Evolutionary conservation across 192 early-diverging fungal species (phyloP).

Genomic region (Physocladia obscura): DNA sequence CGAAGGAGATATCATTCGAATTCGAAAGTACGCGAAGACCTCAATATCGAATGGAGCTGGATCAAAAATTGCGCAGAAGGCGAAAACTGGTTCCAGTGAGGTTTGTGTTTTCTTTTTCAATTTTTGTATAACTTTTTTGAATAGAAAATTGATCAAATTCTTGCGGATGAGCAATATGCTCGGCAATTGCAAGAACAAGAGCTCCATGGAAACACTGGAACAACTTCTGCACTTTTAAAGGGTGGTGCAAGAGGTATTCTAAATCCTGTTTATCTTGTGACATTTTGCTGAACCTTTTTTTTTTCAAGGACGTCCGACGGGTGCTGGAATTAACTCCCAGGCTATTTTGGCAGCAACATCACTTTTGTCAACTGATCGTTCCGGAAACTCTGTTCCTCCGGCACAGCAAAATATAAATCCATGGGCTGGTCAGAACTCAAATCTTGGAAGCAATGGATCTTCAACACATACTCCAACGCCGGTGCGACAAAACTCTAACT

Average conservation of each 20-base stretch:
- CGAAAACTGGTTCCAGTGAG: constrained; percentile 4
- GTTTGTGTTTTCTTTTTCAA: background rate
- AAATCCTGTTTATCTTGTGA: background rate
- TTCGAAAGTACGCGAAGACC: constrained; percentile 58
- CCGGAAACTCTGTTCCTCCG: constrained; percentile 1
- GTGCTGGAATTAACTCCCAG: constrained; percentile 26
- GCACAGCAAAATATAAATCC: background rate
- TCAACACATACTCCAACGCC: background rate
- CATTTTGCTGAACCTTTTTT: constrained; percentile 13
- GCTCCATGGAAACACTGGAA: constrained; percentile 16
- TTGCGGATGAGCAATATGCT: constrained; percentile 78
- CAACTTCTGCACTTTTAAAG: constrained; percentile 22
- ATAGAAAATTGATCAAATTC: constrained; percentile 59
- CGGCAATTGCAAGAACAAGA: constrained; percentile 79
- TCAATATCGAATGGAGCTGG: constrained; percentile 1
- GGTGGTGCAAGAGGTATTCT: background rate
- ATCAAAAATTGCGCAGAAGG: background rate
- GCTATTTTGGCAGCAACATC: constrained; percentile 22
- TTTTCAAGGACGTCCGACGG: constrained; percentile 4
- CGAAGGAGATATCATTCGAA: constrained; percentile 78
- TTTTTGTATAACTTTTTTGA: background rate
- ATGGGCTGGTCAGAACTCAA: constrained; percentile 6
- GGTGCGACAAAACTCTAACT: background rate
- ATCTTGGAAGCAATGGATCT: background rate
- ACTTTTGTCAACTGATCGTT: constrained; percentile 22